A percentile compares a stretch with the other conserved stretches of the same genome.
These are phyloP conservation scores for Spizellomyces sp. DNA, from an alignment of 192 early-diverging fungal species.

Conservation along the genomic window DNA sequence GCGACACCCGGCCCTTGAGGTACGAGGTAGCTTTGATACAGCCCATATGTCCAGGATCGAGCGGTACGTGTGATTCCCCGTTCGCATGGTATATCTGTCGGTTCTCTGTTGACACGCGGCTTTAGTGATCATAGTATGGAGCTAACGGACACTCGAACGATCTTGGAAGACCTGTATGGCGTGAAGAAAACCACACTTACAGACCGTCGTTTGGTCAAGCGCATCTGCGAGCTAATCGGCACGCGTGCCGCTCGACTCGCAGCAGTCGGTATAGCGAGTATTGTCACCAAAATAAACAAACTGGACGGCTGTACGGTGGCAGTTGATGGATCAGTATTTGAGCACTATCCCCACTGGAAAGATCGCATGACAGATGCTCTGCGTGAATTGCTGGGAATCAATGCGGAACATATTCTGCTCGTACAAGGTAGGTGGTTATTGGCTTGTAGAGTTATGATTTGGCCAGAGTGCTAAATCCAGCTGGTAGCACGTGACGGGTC, in stretches of 20 bases:
- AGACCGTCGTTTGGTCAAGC: conserved; percentile 72
- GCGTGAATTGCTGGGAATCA: conserved; percentile 71
- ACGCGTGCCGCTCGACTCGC: conserved; percentile 80
- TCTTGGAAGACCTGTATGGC: conserved; percentile 68
- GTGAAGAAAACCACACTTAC: conserved; percentile 56
- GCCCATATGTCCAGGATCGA: conserved; percentile 59
- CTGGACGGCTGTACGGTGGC: conserved; percentile 72
- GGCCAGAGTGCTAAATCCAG: background rate
- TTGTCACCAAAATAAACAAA: conserved; percentile 64
- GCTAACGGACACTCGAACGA: conserved; percentile 58
- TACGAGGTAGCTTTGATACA: conserved; percentile 73
- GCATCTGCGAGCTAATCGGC: conserved; percentile 72
- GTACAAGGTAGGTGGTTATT: conserved; percentile 54
- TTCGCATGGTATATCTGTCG: background rate
- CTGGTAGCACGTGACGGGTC: conserved; percentile 57
- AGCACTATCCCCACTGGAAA: conserved; percentile 86
- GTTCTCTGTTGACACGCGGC: background rate
- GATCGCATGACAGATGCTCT: conserved; percentile 73
- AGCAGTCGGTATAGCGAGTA: conserved; percentile 64
- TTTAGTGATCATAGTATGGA: conserved; percentile 60
- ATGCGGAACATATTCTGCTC: conserved; percentile 64
- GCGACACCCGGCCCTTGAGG: conserved; percentile 64
- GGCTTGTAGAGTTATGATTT: background rate
- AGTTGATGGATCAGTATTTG: conserved; percentile 88
- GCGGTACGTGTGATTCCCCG: conserved; percentile 24